Evolutionary conservation across 805 yeast genomes (phyloP), one percentile per base, ranked within the genome.

Genomic region (Ogataea nitratoaversa): DNA sequence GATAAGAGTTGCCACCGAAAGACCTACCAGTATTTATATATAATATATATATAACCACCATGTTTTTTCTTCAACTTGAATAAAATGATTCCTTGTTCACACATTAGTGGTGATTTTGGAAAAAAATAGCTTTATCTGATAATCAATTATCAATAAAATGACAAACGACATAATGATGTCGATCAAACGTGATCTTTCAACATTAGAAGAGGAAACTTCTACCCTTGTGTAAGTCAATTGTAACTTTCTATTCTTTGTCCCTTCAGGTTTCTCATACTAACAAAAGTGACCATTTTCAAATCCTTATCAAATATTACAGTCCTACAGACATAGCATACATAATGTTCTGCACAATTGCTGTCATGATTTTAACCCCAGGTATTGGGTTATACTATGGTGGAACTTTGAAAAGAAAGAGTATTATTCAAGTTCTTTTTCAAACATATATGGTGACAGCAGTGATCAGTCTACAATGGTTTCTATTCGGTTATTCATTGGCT

Each of bases 241-340:
- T 22, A 22, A 8, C 7, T 22, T 7, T 22, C 9, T 22, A n/a
- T n/a, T n/a, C n/a, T n/a, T n/a, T n/a, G n/a, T n/a, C n/a, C n/a
- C n/a, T n/a, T n/a, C n/a, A n/a, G n/a, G n/a, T n/a, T n/a, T n/a
- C n/a, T n/a, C n/a, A n/a, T n/a, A n/a, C n/a, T n/a, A n/a, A n/a
- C n/a, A n/a, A n/a, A n/a, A n/a, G n/a, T n/a, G n/a, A n/a, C n/a
- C n/a, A n/a, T 22, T 22, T 22, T 22, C 25, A 22, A 22, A 22
- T 11, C 11, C 25, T 22, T 7, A 8, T 22, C 25, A 22, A 22
- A 22, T 11, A 22, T 22, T 22, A 11, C 25, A 27, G 29, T 16
- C 45, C 70, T 1, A 66, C 70, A 8, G 79, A 74, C 49, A 72
- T 74, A 74, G 77, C 67, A 7, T 74, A 71, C 41, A 65, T 73